Evolutionary conservation across 2,329 filamentous ascomycete species (phyloP).

Genomic region (Fusarium lateritium): DNA sequence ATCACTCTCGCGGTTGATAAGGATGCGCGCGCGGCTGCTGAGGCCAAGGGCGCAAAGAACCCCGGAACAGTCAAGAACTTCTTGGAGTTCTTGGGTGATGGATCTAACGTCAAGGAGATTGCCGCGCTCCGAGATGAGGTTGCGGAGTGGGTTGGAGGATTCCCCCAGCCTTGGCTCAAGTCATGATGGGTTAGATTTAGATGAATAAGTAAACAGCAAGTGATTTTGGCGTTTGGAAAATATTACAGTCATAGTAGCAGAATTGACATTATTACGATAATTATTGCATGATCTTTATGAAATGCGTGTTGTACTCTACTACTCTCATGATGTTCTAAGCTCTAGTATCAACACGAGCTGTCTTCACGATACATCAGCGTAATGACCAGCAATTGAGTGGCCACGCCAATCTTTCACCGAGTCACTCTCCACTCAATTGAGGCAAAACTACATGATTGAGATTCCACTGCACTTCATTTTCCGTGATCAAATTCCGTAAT

Average conservation of each 20-base stretch:
- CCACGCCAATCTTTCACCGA: neutral
- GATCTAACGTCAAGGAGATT: constrained; percentile 76
- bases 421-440: constrained; percentile 11
- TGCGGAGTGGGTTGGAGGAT: constrained; percentile 76
- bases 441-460: constrained; percentile 27
- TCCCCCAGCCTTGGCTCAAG: constrained; percentile 51
- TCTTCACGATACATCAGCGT: neutral
- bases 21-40: constrained; percentile 74
- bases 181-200: constrained; percentile 36
- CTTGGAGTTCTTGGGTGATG: constrained; percentile 75
- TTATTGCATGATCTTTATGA: neutral
- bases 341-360: neutral
- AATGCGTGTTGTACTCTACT: neutral
- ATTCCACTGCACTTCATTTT: constrained; percentile 15
- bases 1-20: constrained; percentile 82
- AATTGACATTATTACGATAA: constrained; percentile 9
- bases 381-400: neutral
- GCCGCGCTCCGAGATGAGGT: constrained; percentile 77
- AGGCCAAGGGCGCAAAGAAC: constrained; percentile 75
- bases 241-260: constrained; percentile 12
- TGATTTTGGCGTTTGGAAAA: constrained; percentile 33
- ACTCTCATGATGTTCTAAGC: constrained; percentile 22
- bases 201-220: constrained; percentile 6
- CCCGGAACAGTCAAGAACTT: constrained; percentile 75
- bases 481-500: constrained; percentile 31